phyloP scores from a whole-genome alignment of 495 filamentous ascomycete genomes.

The Podospora conica region DNA sequence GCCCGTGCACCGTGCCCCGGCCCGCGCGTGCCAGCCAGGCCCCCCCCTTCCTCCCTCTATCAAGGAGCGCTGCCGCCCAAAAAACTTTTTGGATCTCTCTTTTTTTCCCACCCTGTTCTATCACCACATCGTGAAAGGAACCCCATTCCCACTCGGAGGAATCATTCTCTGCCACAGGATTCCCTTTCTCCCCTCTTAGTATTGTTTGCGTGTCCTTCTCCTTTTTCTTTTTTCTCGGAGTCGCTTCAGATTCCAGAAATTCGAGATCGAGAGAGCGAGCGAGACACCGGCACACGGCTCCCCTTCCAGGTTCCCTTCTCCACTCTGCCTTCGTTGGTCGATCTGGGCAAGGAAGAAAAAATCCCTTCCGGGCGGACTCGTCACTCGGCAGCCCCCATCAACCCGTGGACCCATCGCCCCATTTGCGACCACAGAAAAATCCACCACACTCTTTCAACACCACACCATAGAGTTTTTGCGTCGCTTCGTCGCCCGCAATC shows the following conservation, averaged over 20 bases:
- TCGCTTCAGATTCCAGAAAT: slow-evolving; percentile 25
- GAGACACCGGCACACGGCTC: too few relatives aligned
- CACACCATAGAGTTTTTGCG: background rate
- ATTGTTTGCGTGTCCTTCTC: slow-evolving; percentile 18
- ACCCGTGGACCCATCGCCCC: background rate
- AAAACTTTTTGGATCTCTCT: slow-evolving; percentile 31
- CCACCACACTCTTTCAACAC: background rate
- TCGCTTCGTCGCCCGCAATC: background rate
- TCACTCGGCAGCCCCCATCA: background rate
- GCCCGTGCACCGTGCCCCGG: background rate
- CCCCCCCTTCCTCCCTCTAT: slow-evolving; percentile 12
- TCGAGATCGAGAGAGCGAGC: slow-evolving; percentile 33
- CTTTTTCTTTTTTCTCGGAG: slow-evolving; percentile 30
- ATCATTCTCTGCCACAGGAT: slow-evolving; percentile 16
- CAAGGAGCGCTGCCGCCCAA: slow-evolving; percentile 16
- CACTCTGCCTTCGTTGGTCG: slow-evolving; percentile 30
- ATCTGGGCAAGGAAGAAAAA: slow-evolving; percentile 10
- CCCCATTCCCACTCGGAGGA: slow-evolving; percentile 31
- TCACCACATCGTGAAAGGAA: slow-evolving; percentile 31
- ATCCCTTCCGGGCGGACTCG: background rate
- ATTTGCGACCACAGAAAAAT: background rate
- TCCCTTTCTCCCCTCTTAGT: slow-evolving; percentile 25
- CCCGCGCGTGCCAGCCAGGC: slow-evolving; percentile 9
- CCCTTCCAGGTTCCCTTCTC: slow-evolving; percentile 2
- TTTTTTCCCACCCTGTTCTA: slow-evolving; percentile 27